Evolutionary conservation across 106 monocot species (phyloP), one percentile per base, ranked within the genome.

Genomic region (Hemerocallis citrina): DNA sequence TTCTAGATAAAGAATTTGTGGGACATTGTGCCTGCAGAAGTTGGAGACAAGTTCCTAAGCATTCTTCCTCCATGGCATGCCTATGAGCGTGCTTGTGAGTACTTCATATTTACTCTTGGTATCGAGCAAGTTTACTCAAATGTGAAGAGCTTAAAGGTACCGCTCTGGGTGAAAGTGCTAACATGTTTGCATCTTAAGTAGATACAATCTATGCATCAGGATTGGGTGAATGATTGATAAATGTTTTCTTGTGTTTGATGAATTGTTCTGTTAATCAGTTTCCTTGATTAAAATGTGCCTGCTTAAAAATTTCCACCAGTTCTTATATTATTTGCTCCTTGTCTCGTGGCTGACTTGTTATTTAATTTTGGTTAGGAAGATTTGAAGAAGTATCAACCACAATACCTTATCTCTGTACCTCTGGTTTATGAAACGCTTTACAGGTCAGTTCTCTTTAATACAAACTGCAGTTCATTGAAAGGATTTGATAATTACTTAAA

Each of bases 51-150:
- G 38, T 90, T 96, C 54, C 45, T 96, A 45, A 96, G 90, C 75
- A 81, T 96, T 67, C 84, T 96, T 68, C 95, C 95, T 64, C 64
- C 95, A 54, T 96, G 95, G 95, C 95, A 96, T 90, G 84, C 83
- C 16, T 96, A 96, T 77, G 90, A 96, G 55, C 90, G 95, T 61
- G 74, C 90, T 60, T 3, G 36, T 67, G 95, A 90, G 59, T 96
- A 96, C 73, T 90, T 87, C 61, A 77, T 64, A 37, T 81, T 96
- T 41, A 79, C 84, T 12, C 14, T 63, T 81, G 95, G 90, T 9
- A 51, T 77, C 22, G 70, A 96, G 68, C 95, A 84, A 84, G 79
- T 90, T 56, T 96, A 96, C 76, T 81, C 95, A 34, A 95, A 74
- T 65, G 71, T 90, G 40, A 83, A 74, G 56, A 90, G 66, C 20